These are phyloP conservation scores for Hymenoscyphus linearis DNA, from an alignment of 2,329 filamentous ascomycete species.

Conservation along the genomic window DNA sequence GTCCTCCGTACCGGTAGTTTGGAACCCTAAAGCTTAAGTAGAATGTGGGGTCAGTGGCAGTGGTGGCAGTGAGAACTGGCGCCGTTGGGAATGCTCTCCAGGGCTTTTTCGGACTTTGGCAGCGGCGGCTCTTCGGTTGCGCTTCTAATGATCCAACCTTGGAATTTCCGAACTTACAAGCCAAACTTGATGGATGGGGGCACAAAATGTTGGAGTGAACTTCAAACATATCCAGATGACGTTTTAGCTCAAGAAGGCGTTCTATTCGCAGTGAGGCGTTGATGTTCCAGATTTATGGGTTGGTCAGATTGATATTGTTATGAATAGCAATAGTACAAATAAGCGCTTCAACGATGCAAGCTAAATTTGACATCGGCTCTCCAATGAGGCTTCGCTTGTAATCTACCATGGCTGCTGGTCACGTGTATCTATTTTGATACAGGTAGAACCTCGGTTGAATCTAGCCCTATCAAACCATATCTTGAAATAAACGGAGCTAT, in stretches of 20 bases:
- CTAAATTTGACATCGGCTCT: neutral
- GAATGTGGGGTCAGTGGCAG: neutral
- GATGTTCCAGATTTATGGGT: neutral
- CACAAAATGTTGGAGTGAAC: neutral
- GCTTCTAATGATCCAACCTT: neutral
- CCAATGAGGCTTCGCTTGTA: neutral
- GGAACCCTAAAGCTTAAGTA: constrained; percentile 10
- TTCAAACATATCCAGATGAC: neutral
- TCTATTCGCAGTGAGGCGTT: neutral
- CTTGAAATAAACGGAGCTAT: neutral
- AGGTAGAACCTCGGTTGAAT: neutral
- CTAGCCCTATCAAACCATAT: neutral
- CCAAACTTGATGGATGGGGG: neutral
- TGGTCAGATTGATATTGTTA: neutral
- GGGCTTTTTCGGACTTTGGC: too few relatives aligned
- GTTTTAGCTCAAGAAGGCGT: neutral
- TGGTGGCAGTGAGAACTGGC: neutral
- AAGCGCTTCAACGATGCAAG: neutral
- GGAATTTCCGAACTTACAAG: too few relatives aligned
- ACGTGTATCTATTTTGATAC: neutral
- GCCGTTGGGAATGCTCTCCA: neutral
- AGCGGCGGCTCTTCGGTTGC: neutral
- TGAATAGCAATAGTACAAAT: neutral
- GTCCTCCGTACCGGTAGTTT: neutral
- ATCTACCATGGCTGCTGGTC: neutral